Evolutionary conservation across 208 protist genomes (phyloP), one percentile per base, ranked within the genome.

Genomic region (Crithidia fasciculata): DNA sequence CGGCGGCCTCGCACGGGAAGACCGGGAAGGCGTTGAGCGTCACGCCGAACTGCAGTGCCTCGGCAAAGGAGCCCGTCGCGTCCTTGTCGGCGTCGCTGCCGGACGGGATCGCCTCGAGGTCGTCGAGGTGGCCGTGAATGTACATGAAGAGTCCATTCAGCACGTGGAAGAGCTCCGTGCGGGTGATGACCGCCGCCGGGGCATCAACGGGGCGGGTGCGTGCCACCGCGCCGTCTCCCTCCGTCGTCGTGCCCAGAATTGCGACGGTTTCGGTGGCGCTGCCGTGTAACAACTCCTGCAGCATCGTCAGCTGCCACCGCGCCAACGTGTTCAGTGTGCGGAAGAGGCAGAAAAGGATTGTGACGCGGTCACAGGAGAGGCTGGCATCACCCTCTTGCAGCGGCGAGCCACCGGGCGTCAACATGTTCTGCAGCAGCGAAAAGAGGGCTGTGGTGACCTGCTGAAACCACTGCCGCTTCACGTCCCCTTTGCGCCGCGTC

Each of bases 101-200:
- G 3, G 60, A 37, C 13, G 72, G 61, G 76, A 96, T 89, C 44
- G 56, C 78, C 70, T 96, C 91, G 6, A 91, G 75, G 19, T 84
- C 69, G 15, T 90, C 72, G 4, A 80, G 59, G 74, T 94, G 87
- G 13, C 76, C 70, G 47, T 82, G 69, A 18, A 94, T 81, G 69
- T 92, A 94, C 45, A 67, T 66, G 69, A 94, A 93, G 56, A 94
- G 91, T 2, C 77, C 81, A 54, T 74, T 89, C 44, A 94, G 76
- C 39, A 93, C 71, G 72, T 93, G 89, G 62, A 94, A 90, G 12
- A 96, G 67, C 76, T 96, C 88, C 49, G 78, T 93, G 49, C 87
- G 78, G 7, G 86, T 94, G 45, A 93, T 87, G 53, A 81, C 80
- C 66, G 64, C 43, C 4, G 75, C 65, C 53, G 40, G 56, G 41